These are phyloP conservation scores for Saksenaea vasiformis DNA, from an alignment of 371 early-diverging fungal species.

Conservation along the genomic window DNA sequence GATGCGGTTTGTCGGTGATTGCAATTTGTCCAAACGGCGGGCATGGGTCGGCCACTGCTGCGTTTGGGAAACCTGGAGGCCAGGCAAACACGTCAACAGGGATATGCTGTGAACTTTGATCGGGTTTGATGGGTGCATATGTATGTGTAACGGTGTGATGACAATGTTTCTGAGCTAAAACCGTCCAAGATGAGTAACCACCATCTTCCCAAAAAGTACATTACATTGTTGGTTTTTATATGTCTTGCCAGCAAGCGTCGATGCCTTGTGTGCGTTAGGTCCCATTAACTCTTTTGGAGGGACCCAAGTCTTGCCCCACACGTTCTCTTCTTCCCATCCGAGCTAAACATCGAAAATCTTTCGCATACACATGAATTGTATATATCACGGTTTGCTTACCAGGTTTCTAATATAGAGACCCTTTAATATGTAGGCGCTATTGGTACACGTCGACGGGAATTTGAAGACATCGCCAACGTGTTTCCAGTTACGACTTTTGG, in stretches of 20 bases:
- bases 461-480: slow-evolving; percentile 71
- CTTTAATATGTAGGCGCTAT: slow-evolving; percentile 80
- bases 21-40: slow-evolving; percentile 22
- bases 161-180: slow-evolving; percentile 6
- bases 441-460: slow-evolving; percentile 80
- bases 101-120: slow-evolving; percentile 11
- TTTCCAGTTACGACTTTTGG: slow-evolving; percentile 75
- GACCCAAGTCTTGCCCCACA: slow-evolving; percentile 46
- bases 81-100: slow-evolving; percentile 11
- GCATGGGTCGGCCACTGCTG: neutral
- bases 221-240: slow-evolving; percentile 27
- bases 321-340: slow-evolving; percentile 54
- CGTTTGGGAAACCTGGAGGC: slow-evolving; percentile 5
- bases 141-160: neutral
- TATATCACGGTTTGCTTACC: slow-evolving; percentile 16
- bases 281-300: slow-evolving; percentile 48
- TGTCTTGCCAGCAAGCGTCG: slow-evolving; percentile 44
- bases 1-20: slow-evolving; percentile 17
- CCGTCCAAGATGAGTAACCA: neutral
- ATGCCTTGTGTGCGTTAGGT: slow-evolving; percentile 43
- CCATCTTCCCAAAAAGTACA: neutral
- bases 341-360: slow-evolving; percentile 20
- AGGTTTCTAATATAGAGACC: slow-evolving; percentile 71
- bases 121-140: slow-evolving; percentile 20
- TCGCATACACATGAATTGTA: neutral